phyloP scores from a whole-genome alignment of 176 grass and related monocot genomes.

The Avena atlantica region DNA sequence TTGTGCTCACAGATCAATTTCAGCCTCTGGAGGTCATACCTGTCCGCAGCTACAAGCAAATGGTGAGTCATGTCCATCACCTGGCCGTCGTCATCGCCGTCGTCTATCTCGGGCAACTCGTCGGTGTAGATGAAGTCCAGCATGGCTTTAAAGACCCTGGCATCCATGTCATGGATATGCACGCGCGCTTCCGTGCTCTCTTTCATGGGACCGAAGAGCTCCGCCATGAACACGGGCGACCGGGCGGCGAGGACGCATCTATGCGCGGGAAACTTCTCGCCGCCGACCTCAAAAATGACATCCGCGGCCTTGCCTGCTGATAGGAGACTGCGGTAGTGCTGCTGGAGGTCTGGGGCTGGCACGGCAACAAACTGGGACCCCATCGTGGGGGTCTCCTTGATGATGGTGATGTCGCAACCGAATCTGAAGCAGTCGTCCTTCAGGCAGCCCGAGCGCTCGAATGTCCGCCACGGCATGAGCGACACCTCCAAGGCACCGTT shows the following conservation, averaged over 20 bases:
- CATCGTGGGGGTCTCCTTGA: background rate
- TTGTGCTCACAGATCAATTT: constrained; percentile 44
- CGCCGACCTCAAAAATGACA: background rate
- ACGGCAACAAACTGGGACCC: background rate
- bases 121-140: constrained; percentile 56
- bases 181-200: background rate
- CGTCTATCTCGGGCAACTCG: background rate
- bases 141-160: constrained; percentile 35
- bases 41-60: constrained; percentile 47
- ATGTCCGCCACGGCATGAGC: background rate
- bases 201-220: background rate
- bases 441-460: background rate
- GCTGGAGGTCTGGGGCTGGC: background rate
- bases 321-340: background rate
- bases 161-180: background rate
- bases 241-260: constrained; percentile 24
- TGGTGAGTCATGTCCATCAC: constrained; percentile 13
- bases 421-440: background rate
- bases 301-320: background rate
- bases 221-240: background rate
- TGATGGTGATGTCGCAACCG: background rate
- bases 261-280: constrained; percentile 16
- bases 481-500: background rate
- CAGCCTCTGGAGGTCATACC: constrained; percentile 40
- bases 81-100: background rate